Evolutionary conservation across 345 rosid species (phyloP).

Genomic region (Syzygium aromaticum): DNA sequence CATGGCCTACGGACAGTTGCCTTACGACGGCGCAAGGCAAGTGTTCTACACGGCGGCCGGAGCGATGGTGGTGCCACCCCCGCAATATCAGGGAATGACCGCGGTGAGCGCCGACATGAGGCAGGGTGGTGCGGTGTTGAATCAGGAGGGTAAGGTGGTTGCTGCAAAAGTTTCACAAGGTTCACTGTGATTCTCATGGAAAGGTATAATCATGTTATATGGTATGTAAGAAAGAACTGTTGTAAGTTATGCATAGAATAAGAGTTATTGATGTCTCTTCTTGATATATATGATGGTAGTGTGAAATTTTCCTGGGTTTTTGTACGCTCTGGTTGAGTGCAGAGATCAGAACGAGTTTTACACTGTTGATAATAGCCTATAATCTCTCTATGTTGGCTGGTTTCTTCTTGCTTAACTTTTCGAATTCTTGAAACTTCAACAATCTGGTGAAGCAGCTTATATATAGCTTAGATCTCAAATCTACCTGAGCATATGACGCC

Average conservation of each 20-base stretch:
- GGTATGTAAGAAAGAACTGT: not conserved
- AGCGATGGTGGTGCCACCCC: constrained; percentile 24
- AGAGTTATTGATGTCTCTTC: not conserved
- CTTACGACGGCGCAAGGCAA: constrained; percentile 54
- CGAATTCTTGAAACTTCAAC: not conserved
- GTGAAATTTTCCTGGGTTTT: not conserved
- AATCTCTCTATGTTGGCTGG: not conserved
- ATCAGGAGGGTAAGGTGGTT: constrained; percentile 27
- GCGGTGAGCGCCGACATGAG: constrained; percentile 42
- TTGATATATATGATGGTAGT: not conserved
- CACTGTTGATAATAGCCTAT: not conserved
- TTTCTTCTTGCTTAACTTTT: not conserved
- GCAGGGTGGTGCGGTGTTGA: constrained; percentile 11
- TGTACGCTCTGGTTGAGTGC: not conserved
- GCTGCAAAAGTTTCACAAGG: constrained; percentile 25
- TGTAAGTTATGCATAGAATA: not conserved
- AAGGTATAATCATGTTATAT: not conserved
- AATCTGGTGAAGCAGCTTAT: not conserved
- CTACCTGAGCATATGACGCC: not conserved
- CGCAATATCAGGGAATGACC: constrained; percentile 46
- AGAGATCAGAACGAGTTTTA: not conserved
- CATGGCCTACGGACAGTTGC: constrained; percentile 41
- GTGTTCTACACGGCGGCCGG: constrained; percentile 54
- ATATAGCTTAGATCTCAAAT: not conserved
- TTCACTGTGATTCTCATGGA: constrained; percentile 14